These are phyloP conservation scores for Citrullus colocynthis DNA, from an alignment of 306 rosid genomes.

Conservation along the genomic window DNA sequence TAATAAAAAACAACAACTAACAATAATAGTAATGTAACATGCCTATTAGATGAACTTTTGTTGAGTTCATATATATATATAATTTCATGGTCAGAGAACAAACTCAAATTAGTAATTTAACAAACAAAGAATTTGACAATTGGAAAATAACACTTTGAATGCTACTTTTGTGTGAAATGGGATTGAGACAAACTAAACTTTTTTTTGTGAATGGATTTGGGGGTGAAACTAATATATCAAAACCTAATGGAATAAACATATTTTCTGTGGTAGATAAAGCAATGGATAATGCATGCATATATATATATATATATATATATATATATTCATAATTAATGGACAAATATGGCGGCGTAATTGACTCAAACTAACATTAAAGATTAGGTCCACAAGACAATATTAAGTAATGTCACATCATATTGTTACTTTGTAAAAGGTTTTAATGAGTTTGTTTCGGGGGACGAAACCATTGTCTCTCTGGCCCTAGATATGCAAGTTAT, in stretches of 20 bases:
- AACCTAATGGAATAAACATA: background rate
- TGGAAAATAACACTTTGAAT: background rate
- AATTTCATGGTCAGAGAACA: background rate
- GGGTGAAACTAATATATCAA: background rate
- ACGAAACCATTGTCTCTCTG: background rate
- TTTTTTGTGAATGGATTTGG: background rate
- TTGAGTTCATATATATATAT: too few relatives aligned
- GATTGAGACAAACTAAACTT: background rate
- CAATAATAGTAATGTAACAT: too few relatives aligned
- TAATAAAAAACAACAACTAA: too few relatives aligned
- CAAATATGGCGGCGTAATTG: conserved; percentile 5
- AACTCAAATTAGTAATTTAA: background rate
- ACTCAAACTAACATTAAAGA: conserved; percentile 2
- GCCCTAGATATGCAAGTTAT: background rate
- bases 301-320: background rate
- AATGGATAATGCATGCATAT: background rate
- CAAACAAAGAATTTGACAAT: background rate
- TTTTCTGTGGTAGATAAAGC: background rate
- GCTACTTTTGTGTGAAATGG: background rate
- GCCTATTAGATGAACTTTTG: too few relatives aligned
- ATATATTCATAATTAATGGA: background rate
- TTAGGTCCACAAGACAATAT: background rate
- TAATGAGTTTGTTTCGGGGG: background rate
- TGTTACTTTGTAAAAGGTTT: background rate
- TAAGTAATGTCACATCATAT: background rate